Percentiles rank a stretch among this genome's conserved stretches.
These are phyloP conservation scores for Choanephora cucurbitarum DNA, from an alignment of 371 early-diverging fungal species.

Conservation along the genomic window DNA sequence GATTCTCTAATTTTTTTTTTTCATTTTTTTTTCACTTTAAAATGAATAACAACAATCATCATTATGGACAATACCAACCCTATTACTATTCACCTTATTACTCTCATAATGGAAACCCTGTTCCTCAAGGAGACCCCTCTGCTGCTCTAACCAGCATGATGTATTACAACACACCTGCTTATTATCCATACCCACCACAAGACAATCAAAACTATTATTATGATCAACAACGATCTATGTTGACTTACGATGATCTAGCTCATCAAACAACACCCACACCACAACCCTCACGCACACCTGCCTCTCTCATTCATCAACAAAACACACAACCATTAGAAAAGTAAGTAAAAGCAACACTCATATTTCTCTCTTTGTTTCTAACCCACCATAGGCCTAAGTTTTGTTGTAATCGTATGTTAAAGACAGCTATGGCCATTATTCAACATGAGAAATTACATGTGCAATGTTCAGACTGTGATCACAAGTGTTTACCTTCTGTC, in stretches of 20 bases:
- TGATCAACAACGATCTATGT: slow-evolving; percentile 18
- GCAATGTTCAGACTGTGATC: slow-evolving; percentile 36
- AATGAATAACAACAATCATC: slow-evolving; percentile 1
- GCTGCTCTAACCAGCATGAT: slow-evolving; percentile 20
- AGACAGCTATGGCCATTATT: slow-evolving; percentile 22
- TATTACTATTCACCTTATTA: slow-evolving; percentile 18
- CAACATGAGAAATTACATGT: slow-evolving; percentile 42
- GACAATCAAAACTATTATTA: not conserved
- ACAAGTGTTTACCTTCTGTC: slow-evolving; percentile 25
- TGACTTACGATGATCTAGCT: slow-evolving; percentile 22
- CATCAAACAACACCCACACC: not conserved
- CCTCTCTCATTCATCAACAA: too few relatives aligned
- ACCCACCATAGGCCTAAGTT: slow-evolving; percentile 22
- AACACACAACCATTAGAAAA: slow-evolving; percentile 1
- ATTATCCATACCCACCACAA: slow-evolving; percentile 1
- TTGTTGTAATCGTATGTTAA: slow-evolving; percentile 37
- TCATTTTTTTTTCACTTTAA: not conserved
- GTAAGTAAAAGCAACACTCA: slow-evolving; percentile 1
- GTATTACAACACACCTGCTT: slow-evolving; percentile 20
- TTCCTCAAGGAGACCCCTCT: slow-evolving; percentile 27
- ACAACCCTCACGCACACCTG: not conserved
- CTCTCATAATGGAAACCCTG: not conserved
- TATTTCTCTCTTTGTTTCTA: not conserved
- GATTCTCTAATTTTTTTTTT: not conserved
- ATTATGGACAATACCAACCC: slow-evolving; percentile 3